phyloP scores from a whole-genome alignment of 2,329 filamentous ascomycete genomes.

The Pseudocercospora vitis region DNA sequence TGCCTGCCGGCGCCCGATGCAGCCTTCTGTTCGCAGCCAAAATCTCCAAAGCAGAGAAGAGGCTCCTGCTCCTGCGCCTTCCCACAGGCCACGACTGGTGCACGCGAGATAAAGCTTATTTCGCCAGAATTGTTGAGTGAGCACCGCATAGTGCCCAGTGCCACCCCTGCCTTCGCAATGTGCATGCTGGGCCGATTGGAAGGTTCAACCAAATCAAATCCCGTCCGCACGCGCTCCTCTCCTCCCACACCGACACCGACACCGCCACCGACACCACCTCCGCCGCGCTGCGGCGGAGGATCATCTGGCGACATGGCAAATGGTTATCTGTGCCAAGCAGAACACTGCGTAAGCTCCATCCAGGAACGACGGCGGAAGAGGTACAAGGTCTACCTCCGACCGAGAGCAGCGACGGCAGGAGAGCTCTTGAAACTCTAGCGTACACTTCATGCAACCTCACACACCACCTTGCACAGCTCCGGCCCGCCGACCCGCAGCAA shows the following conservation, averaged over 20 bases:
- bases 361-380: too few species aligned
- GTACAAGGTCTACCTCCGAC: too few species aligned
- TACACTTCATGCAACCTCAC: too few species aligned
- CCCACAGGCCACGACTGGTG: too few species aligned
- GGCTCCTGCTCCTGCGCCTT: not conserved
- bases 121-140: not conserved
- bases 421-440: too few species aligned
- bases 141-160: not conserved
- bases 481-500: too few species aligned
- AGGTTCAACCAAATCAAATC: not conserved
- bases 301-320: not conserved
- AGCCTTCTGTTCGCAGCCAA: too few species aligned
- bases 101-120: slow-evolving; percentile 1
- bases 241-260: not conserved
- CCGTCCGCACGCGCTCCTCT: not conserved
- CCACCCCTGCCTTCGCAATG: not conserved
- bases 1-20: too few species aligned
- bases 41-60: not conserved
- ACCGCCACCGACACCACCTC: not conserved
- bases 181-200: not conserved
- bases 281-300: not conserved
- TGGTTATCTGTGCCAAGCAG: too few species aligned
- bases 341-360: too few species aligned
- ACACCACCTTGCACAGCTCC: too few species aligned
- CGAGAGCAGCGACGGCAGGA: too few species aligned